phyloP scores from a whole-genome alignment of 2,329 filamentous ascomycete species.

The Fusarium sp. region DNA sequence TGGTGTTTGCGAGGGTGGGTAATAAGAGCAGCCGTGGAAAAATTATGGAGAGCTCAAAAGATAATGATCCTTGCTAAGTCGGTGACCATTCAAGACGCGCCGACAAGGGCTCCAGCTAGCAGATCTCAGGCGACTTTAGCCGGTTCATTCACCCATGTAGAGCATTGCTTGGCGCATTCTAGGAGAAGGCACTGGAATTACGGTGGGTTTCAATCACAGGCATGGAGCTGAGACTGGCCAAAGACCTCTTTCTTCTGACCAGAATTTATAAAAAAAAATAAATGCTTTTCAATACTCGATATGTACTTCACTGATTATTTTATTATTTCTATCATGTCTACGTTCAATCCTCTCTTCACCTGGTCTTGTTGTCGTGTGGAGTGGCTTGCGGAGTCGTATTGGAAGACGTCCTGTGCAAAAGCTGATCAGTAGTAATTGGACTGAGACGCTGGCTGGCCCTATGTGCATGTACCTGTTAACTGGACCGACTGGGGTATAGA shows the following conservation, averaged over 20 bases:
- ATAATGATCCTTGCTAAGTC: background rate
- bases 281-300: background rate
- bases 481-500: background rate
- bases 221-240: background rate
- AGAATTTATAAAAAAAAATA: background rate
- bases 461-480: background rate
- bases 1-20: background rate
- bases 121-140: background rate
- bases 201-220: background rate
- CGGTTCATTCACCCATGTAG: background rate
- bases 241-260: background rate
- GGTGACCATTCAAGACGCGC: background rate
- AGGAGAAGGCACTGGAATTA: background rate
- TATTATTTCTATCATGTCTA: too few species aligned
- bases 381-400: too few species aligned
- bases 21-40: background rate
- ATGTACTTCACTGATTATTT: too few species aligned
- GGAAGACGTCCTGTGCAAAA: background rate
- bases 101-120: background rate
- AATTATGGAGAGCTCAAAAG: background rate
- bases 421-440: background rate
- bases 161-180: background rate
- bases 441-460: too few species aligned
- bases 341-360: too few species aligned
- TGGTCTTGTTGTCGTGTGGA: too few species aligned